Evolutionary conservation across 352 stramenopile species (phyloP).

Genomic region (Thraustochytrium striatum): DNA sequence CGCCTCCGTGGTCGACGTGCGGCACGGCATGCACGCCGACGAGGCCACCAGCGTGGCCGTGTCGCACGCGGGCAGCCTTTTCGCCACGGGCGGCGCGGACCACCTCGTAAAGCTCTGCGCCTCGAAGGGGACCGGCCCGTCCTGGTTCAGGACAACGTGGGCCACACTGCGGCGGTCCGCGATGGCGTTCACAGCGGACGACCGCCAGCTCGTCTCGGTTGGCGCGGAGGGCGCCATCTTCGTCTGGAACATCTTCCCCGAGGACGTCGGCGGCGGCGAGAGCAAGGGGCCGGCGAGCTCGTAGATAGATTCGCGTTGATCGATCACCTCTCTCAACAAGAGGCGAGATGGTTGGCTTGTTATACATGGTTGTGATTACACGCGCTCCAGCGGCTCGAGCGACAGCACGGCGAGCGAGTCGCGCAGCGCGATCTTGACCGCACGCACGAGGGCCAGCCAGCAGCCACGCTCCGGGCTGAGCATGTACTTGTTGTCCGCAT

Average conservation of each 20-base stretch:
- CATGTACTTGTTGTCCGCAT: constrained; percentile 49
- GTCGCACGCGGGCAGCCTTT: constrained; percentile 69
- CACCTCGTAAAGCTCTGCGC: constrained; percentile 81
- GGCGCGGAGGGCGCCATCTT: constrained; percentile 84
- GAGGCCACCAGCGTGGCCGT: constrained; percentile 81
- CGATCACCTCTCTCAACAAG: no score
- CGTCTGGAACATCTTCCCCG: constrained; percentile 79
- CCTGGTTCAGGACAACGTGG: constrained; percentile 56
- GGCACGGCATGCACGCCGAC: constrained; percentile 62
- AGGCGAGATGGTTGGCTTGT: no score
- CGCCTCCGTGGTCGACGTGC: constrained; percentile 63
- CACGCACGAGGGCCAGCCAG: constrained; percentile 90
- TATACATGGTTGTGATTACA: constrained; percentile 69
- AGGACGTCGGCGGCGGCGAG: background rate
- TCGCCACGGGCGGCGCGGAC: constrained; percentile 79
- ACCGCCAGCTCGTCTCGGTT: constrained; percentile 80
- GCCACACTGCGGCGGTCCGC: constrained; percentile 70
- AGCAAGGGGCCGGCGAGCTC: no score
- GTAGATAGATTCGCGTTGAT: no score
- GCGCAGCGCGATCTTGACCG: constrained; percentile 89
- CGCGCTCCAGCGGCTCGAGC: constrained; percentile 85
- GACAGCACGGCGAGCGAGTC: constrained; percentile 84
- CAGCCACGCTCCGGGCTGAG: constrained; percentile 38
- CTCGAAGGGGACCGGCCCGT: constrained; percentile 51
- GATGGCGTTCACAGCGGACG: constrained; percentile 79